phyloP scores from a whole-genome alignment of 129 eudicot species.

The Chrysanthemum lavandulifolium region DNA sequence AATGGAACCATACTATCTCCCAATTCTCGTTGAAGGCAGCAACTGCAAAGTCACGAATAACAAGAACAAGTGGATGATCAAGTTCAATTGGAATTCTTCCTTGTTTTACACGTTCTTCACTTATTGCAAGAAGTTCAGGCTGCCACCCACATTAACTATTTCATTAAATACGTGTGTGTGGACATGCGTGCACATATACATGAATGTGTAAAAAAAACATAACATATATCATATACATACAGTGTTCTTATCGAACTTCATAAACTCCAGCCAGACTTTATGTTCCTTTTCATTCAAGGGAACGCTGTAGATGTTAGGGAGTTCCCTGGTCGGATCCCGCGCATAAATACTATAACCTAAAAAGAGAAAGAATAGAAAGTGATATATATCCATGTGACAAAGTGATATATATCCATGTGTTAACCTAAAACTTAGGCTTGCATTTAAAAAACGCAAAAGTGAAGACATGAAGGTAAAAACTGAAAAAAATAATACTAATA shows the following conservation, averaged over 20 bases:
- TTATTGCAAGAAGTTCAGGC: background rate
- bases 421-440: no score
- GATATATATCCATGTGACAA: no score
- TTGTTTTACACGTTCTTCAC: background rate
- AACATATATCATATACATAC: background rate
- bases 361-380: no score
- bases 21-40: background rate
- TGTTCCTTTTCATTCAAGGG: slow-evolving; percentile 1
- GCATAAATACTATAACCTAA: no score
- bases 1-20: background rate
- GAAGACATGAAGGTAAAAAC: no score
- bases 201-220: background rate
- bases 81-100: background rate
- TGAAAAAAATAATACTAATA: no score
- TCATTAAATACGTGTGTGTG: background rate
- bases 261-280: background rate
- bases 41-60: slow-evolving; percentile 3
- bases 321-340: background rate
- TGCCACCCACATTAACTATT: background rate
- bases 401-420: no score
- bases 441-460: no score
- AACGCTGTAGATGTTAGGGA: background rate
- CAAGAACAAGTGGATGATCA: background rate
- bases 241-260: background rate
- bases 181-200: background rate